phyloP scores from a whole-genome alignment of 1,284 basidiomycete genomes.

The Rhizopogon parksii region DNA sequence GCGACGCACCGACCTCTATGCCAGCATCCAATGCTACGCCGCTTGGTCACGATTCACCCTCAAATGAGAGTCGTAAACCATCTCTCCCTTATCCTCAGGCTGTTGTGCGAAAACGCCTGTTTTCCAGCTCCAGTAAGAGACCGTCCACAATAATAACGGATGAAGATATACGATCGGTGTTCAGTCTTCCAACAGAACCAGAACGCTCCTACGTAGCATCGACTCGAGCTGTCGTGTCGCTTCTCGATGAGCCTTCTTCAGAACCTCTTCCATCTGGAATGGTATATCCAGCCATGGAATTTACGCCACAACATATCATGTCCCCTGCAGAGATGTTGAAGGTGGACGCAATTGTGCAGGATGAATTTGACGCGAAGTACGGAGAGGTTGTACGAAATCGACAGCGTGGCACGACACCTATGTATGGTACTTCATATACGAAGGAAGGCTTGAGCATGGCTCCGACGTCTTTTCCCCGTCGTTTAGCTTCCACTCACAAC shows the following conservation, averaged over 20 bases:
- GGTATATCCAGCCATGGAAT: conserved; percentile 29
- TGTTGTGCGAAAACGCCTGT: conserved; percentile 46
- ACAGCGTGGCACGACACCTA: conserved; percentile 28
- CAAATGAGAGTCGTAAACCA: not conserved
- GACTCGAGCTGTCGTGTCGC: conserved; percentile 4
- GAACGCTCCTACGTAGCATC: conserved; percentile 21
- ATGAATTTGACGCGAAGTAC: conserved; percentile 13
- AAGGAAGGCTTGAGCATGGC: conserved; percentile 6
- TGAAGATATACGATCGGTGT: conserved; percentile 45
- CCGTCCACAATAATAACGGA: conserved; percentile 45
- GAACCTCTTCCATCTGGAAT: conserved; percentile 5
- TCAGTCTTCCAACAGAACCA: conserved; percentile 42
- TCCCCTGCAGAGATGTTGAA: conserved; percentile 57
- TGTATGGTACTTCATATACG: conserved; percentile 17
- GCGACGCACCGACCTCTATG: conserved; percentile 30
- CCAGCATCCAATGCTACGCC: conserved; percentile 20
- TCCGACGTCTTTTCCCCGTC: conserved; percentile 4
- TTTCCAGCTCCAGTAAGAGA: conserved; percentile 50
- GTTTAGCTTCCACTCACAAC: not conserved
- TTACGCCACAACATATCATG: conserved; percentile 57
- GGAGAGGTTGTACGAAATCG: conserved; percentile 15
- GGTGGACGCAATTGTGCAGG: conserved; percentile 44
- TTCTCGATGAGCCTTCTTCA: conserved; percentile 9
- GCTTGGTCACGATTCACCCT: conserved; percentile 13
- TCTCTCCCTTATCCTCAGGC: conserved; percentile 13